phyloP scores from a whole-genome alignment of 1,139 yeast species.

The Pneumocystis carinii region DNA sequence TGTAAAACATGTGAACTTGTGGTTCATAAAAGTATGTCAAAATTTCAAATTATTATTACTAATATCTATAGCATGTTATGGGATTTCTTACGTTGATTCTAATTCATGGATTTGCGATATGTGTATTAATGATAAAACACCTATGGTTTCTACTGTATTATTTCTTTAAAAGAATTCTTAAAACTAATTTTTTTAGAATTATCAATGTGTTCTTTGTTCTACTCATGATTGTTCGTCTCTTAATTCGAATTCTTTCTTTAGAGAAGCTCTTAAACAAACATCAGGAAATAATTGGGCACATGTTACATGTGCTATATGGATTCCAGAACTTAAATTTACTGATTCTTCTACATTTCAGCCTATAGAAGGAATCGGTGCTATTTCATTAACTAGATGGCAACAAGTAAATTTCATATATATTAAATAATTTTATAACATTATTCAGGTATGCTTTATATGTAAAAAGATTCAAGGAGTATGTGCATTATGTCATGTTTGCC shows the following conservation, averaged over 20 bases:
- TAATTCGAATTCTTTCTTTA: constrained; percentile 23
- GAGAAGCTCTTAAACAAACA: constrained; percentile 49
- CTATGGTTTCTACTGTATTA: constrained; percentile 36
- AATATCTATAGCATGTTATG: constrained; percentile 39
- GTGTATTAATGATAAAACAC: constrained; percentile 57
- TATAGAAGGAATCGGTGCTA: constrained; percentile 21
- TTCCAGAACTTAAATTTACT: constrained; percentile 30
- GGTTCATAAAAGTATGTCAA: constrained; percentile 36
- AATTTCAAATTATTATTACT: background rate
- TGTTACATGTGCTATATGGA: constrained; percentile 54
- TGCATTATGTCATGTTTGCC: constrained; percentile 31
- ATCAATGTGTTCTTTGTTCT: constrained; percentile 55
- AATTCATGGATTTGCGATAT: constrained; percentile 68
- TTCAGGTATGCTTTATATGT: constrained; percentile 30
- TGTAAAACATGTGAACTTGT: constrained; percentile 59
- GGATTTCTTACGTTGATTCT: constrained; percentile 24
- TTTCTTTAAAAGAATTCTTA: background rate
- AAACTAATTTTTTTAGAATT: constrained; percentile 19
- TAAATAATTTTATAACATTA: background rate
- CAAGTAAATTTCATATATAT: constrained; percentile 5
- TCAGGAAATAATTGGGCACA: constrained; percentile 67
- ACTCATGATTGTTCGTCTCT: constrained; percentile 31
- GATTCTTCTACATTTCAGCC: constrained; percentile 33
- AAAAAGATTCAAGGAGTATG: constrained; percentile 30
- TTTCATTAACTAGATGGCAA: constrained; percentile 19